Base-by-base conservation (phyloP, 1,139 yeast species). In the Sugiyamaella japonica region DNA sequence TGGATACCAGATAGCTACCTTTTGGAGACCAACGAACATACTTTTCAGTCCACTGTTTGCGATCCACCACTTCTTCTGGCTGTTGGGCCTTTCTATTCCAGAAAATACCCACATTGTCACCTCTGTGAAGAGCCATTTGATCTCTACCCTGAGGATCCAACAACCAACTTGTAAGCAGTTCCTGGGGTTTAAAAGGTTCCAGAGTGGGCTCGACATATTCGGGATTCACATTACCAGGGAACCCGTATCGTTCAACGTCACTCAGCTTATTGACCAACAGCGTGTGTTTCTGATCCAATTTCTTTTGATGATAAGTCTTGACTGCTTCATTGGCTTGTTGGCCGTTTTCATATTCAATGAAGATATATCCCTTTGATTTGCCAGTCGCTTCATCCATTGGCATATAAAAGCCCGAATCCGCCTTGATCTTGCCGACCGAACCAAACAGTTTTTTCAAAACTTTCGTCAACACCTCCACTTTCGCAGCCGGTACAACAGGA, bases 281-380 rank as follows among this genome's bases (percentile, higher is more conserved):
- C 65, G 96, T 84, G 75, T 95, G 99, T 73, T 89, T 90, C 63
- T 88, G 88, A 75, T 95, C 99, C 67, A 95, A 81, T 71, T 90
- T 90, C 76, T 89, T 91, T 66, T 90, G 89, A 73, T 93, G 85
- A 69, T 89, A 81, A 61, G 83, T 81, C 69, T 84, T 84, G 65
- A 91, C 85, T 47, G 97, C 96, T 58, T 83, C 82, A 56, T 80
- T 83, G 48, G 96, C 98, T 69, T 79, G 80, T 54, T 80, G 81
- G 4, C 81, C 76, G 46, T 81, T 77, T 63, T 80, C 85, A 74
- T 82, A 91, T 74, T 90, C 96, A 53, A 93, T 86, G 66, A 95
- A 93, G 55, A 88, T 79, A 70, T 81, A 93, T 3, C 99, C 99
- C 70, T 86, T 86, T 59, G 96, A 85, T 72, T 82, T 84, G 44